These are phyloP conservation scores for Platanthera guangdongensis DNA, from an alignment of 106 monocot genomes.

Conservation along the genomic window DNA sequence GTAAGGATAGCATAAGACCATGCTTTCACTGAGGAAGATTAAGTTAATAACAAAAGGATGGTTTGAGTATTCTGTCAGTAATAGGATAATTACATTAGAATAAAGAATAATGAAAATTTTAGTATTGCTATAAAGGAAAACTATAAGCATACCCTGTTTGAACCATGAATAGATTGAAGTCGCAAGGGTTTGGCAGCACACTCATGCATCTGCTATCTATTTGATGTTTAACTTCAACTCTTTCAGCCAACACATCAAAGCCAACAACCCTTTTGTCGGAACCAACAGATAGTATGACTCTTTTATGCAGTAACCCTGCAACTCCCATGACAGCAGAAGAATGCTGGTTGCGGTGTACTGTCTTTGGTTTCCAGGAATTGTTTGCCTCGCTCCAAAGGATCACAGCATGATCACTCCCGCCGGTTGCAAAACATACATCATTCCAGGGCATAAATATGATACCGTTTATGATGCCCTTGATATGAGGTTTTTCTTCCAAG, in stretches of 20 bases:
- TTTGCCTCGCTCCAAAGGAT: conserved; percentile 63
- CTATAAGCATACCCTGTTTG: conserved; percentile 51
- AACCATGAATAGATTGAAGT: conserved; percentile 92
- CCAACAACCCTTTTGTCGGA: conserved; percentile 72
- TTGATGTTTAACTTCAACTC: conserved; percentile 60
- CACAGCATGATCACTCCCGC: conserved; percentile 86
- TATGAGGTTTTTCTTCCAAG: conserved; percentile 63
- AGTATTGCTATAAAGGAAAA: not conserved
- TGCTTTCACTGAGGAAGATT: not conserved
- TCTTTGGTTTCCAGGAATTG: conserved; percentile 56
- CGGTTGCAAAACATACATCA: conserved; percentile 70
- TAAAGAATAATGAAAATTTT: not conserved
- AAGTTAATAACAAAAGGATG: not conserved
- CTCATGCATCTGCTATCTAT: conserved; percentile 86
- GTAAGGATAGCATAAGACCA: not conserved
- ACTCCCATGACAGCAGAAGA: conserved; percentile 94
- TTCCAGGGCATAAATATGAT: conserved; percentile 66
- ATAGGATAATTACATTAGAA: not conserved
- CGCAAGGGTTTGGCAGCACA: conserved; percentile 69
- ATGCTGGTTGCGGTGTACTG: conserved; percentile 47
- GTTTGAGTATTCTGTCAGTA: not conserved
- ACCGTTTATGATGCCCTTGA: conserved; percentile 73
- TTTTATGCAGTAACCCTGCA: conserved; percentile 64
- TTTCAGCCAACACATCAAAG: conserved; percentile 48
- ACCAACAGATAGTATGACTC: conserved; percentile 68